Base-by-base conservation (phyloP, 2,329 filamentous ascomycete species). In the Pyrenochaeta sp. region DNA sequence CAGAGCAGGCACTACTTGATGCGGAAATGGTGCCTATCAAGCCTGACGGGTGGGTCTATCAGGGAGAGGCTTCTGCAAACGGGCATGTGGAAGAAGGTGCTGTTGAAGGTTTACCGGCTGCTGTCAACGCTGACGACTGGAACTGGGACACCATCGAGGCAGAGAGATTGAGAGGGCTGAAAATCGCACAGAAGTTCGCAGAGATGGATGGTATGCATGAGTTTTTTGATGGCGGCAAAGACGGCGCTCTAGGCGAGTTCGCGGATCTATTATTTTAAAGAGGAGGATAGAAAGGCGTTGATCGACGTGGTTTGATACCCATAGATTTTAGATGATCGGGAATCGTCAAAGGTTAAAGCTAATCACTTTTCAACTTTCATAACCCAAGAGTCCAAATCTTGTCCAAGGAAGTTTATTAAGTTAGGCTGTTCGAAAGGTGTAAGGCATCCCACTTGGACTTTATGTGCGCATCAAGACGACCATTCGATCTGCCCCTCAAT, bases 21-120 rank as follows among this genome's bases (percentile, higher is more conserved):
- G 87, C 86, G 35, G 84, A 85, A 1, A 76, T 96, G 66, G 74
- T 97, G 36, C 94, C 94, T 0, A 74, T 81, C 44, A 80, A 85
- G 34, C 90, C 90, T 0, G 84, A 81, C 8, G 86, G 85, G 2
- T 68, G 65, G 65, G 54, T 62, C 1, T 69, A 62, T 28, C 46
- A 54, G 9, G 49, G 45, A 1, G 41, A 28, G 2, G 22, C 17
- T 15, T 26, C 43, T 6, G 41, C 52, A 10, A 52, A 65, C 9
- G 40, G 31, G 6, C 36, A 49, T 19, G 14, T 29, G 5, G 45
- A 56, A 22, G 44, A 19, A 10, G 31, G 41, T 34, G 36, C 20
- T 8, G 41, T 55, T 10, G 39, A 29, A n/a, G 43, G 64, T 11
- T 48, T 68, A 20, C 63, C 67, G 7, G 46, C 73, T 32, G 48